Conservation (phyloP, 2,329 filamentous ascomycete species). For the Verticillium alfalfae region DNA sequence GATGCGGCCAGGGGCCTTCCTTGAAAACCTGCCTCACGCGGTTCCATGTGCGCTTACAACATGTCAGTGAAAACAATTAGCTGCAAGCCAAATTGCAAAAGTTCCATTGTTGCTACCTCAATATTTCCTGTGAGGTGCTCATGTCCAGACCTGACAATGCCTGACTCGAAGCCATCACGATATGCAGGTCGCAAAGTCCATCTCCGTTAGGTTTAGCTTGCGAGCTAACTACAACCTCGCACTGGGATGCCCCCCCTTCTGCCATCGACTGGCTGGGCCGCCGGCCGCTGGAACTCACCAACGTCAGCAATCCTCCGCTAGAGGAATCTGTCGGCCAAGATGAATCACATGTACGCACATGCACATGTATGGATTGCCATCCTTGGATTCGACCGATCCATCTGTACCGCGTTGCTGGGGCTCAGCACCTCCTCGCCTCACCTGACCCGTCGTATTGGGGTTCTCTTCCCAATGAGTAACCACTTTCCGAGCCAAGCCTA, state of each 20-base stretch:
- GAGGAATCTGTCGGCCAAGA: neutral
- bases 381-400: neutral
- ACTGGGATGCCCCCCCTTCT: neutral
- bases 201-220: conserved; percentile 16
- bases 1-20: too few relatives aligned
- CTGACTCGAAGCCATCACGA: neutral
- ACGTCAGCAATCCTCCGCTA: neutral
- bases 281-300: too few relatives aligned
- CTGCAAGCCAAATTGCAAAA: too few relatives aligned
- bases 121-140: neutral
- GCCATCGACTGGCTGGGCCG: too few relatives aligned
- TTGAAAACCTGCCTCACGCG: too few relatives aligned
- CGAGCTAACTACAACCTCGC: conserved; percentile 8
- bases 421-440: neutral
- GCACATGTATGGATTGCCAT: neutral
- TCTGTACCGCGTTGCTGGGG: neutral
- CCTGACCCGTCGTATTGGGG: neutral
- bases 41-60: too few relatives aligned
- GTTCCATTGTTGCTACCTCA: neutral
- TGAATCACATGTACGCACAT: neutral
- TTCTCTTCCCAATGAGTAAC: conserved; percentile 1
- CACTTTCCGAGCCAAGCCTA: neutral
- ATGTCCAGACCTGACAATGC: neutral
- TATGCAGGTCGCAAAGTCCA: conserved; percentile 10
- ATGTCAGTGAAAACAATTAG: too few relatives aligned